phyloP scores from a whole-genome alignment of 2,329 filamentous ascomycete species.

The Alternaria brassicae region DNA sequence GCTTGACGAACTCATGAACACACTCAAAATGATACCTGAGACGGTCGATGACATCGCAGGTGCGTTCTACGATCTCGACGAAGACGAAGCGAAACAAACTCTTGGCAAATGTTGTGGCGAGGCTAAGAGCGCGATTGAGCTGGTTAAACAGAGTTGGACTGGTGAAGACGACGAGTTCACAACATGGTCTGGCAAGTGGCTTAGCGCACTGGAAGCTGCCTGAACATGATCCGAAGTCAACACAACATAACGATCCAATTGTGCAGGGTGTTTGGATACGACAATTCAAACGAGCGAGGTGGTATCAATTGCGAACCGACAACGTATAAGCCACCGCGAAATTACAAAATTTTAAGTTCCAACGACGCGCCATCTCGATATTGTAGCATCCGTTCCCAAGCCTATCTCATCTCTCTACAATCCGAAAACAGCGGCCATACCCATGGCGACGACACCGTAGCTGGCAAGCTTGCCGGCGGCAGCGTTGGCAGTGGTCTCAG shows the following conservation, averaged over 20 bases:
- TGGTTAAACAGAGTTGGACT: constrained; percentile 68
- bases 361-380: neutral
- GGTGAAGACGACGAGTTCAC: constrained; percentile 77
- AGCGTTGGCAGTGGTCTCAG: constrained; percentile 23
- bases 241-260: neutral
- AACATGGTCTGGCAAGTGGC: constrained; percentile 71
- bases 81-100: constrained; percentile 62
- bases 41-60: constrained; percentile 73
- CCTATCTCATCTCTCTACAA: constrained; percentile 22
- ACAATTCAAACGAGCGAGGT: neutral
- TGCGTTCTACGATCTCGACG: constrained; percentile 74
- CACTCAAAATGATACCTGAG: constrained; percentile 68
- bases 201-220: constrained; percentile 52
- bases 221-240: neutral
- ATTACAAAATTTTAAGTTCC: neutral
- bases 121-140: constrained; percentile 63
- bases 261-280: neutral
- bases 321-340: neutral
- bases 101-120: constrained; percentile 68
- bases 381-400: neutral
- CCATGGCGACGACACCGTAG: constrained; percentile 34
- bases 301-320: neutral
- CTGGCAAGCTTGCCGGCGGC: constrained; percentile 30
- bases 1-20: constrained; percentile 63
- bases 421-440: constrained; percentile 31